Evolutionary conservation across 2,329 filamentous ascomycete species (phyloP), one percentile per base, ranked within the genome.

Genomic region (Xylariaceae sp.): DNA sequence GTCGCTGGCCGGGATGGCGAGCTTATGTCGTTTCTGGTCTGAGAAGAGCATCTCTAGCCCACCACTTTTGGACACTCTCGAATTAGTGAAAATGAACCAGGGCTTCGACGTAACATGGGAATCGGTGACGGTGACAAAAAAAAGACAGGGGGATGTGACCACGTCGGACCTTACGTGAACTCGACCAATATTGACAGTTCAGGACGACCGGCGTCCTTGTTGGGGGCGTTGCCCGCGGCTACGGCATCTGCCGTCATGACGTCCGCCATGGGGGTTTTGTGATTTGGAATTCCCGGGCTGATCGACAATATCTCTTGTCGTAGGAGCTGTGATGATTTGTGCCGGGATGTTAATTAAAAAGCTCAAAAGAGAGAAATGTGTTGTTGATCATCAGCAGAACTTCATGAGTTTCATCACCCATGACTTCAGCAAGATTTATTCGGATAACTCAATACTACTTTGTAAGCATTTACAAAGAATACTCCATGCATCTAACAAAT

Each of bases 1-100:
- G 69, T 87, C 82, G 57, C 71, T 80, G 35, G 82, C 75, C 17
- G 93, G 90, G 48, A 97, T 74, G 2, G 80, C 76, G 51, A 99
- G 73, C 18, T 80, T 76, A 72, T 93, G 89, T 67, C 86, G 88
- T 58, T 88, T 84, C 75, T 91, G 80, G 72, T 96, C 88, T 37
- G 87, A 85, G 76, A 99, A 99, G 65, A 99, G 87, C 78, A 96
- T 88, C 77, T 99, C 94, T 15, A 99, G 83, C 18, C 94, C 94
- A 63, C 94, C 94, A 65, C 94, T 92, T 42, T 42, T 35, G 47
- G 23, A 30, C 23, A 30, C 23, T 30, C 23, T 30, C 23, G 23
- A 30, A 30, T 30, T 30, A 30, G 23, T 30, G 23, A 30, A 30
- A 30, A 5, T 30, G 3, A 30, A 30, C 23, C 23, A 30, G 23